Evolutionary conservation across 257 asterid genomes (phyloP).

Genomic region (Craterostigma plantagineum): DNA sequence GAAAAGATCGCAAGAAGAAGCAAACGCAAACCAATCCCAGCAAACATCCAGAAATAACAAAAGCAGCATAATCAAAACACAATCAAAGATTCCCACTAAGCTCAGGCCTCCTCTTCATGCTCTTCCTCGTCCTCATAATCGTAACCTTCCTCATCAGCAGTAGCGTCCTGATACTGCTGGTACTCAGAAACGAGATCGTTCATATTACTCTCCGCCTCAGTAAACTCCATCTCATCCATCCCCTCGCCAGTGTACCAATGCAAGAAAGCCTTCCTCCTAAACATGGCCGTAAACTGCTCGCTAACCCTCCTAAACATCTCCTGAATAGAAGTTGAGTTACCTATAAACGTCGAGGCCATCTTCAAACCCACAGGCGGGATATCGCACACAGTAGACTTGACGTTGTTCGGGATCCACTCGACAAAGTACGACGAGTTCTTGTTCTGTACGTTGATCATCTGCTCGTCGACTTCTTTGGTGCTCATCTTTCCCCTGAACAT

Average conservation of each 20-base stretch:
- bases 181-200: constrained; percentile 29
- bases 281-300: constrained; percentile 33
- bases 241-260: constrained; percentile 43
- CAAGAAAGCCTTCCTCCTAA: constrained; percentile 34
- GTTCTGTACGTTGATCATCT: constrained; percentile 30
- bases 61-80: too few species aligned
- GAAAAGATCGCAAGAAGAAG: too few species aligned
- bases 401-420: constrained; percentile 33
- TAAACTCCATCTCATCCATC: constrained; percentile 39
- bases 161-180: constrained; percentile 38
- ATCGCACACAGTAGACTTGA: constrained; percentile 26
- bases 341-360: constrained; percentile 28
- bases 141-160: constrained; percentile 27
- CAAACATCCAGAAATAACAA: too few species aligned
- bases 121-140: constrained; percentile 26
- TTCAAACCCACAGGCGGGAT: constrained; percentile 26
- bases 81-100: constrained; percentile 1
- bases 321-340: constrained; percentile 30
- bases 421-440: constrained; percentile 27
- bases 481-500: constrained; percentile 35
- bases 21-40: too few species aligned
- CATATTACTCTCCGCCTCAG: constrained; percentile 38
- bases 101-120: constrained; percentile 16
- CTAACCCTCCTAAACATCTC: constrained; percentile 34
- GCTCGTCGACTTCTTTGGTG: constrained; percentile 30